phyloP scores from a whole-genome alignment of 2,329 filamentous ascomycete genomes.

The Paradendryphiella salina region DNA sequence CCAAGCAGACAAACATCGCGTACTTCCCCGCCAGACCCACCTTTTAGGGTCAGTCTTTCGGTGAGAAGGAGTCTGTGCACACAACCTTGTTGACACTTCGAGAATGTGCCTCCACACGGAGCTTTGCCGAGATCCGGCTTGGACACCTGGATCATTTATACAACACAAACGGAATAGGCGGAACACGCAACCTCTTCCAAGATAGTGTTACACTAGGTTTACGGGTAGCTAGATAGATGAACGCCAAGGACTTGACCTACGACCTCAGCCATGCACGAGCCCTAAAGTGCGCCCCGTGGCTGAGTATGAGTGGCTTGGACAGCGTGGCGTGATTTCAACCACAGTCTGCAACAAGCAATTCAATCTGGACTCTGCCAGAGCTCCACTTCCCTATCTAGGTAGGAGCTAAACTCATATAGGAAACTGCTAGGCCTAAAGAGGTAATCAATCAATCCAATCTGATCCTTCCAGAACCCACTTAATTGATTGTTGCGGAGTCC shows the following conservation, averaged over 20 bases:
- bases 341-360: too few species aligned
- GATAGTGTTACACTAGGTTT: constrained; percentile 2
- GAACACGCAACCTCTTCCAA: background rate
- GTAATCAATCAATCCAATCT: too few species aligned
- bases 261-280: constrained; percentile 17
- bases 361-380: too few species aligned
- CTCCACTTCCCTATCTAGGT: too few species aligned
- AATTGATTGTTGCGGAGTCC: too few species aligned
- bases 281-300: constrained; percentile 24
- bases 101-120: background rate
- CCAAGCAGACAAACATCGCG: constrained; percentile 1
- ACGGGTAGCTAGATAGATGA: constrained; percentile 1
- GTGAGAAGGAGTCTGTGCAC: background rate
- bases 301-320: constrained; percentile 23
- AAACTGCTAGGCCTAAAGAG: too few species aligned
- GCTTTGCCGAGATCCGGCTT: constrained; percentile 22
- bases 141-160: background rate
- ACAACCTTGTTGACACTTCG: background rate
- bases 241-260: constrained; percentile 11
- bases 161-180: background rate
- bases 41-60: background rate
- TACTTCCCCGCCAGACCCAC: background rate
- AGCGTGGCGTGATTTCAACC: constrained; percentile 21
- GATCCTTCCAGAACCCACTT: too few species aligned
- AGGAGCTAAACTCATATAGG: too few species aligned